Percentiles rank a stretch among this genome's conserved stretches.
These are phyloP conservation scores for Mycena galopus DNA, from an alignment of 768 basidiomycete genomes.

Conservation along the genomic window DNA sequence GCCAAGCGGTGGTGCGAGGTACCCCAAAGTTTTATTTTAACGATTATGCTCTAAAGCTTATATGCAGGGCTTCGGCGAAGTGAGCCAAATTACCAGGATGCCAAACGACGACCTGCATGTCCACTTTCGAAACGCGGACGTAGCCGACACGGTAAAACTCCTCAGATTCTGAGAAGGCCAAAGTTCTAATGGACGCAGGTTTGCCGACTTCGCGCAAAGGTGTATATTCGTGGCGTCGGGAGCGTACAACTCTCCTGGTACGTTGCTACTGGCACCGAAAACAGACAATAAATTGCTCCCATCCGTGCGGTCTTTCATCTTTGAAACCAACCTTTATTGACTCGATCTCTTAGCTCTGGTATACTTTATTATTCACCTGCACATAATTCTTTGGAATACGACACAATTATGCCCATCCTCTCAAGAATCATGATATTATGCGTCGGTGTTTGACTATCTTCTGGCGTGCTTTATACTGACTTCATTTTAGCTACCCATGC, in stretches of 20 bases:
- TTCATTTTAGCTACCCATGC: constrained; percentile 17
- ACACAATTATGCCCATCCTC: constrained; percentile 33
- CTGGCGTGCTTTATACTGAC: not conserved
- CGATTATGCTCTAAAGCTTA: constrained; percentile 14
- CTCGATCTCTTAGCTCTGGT: constrained; percentile 5
- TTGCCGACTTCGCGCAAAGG: constrained; percentile 82
- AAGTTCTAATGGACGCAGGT: no score
- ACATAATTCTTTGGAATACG: constrained; percentile 34
- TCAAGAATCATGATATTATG: constrained; percentile 35
- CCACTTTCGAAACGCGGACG: constrained; percentile 79
- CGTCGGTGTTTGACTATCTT: constrained; percentile 9
- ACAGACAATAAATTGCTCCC: constrained; percentile 51
- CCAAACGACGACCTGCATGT: constrained; percentile 86
- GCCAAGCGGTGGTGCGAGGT: constrained; percentile 86
- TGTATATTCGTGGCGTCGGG: constrained; percentile 80
- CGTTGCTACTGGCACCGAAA: constrained; percentile 53
- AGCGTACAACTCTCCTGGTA: constrained; percentile 85
- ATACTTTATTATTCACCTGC: constrained; percentile 26
- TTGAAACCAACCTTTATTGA: not conserved
- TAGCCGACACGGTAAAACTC: constrained; percentile 77
- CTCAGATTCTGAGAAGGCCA: constrained; percentile 12
- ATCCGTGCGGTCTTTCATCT: not conserved
- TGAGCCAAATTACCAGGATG: constrained; percentile 78
- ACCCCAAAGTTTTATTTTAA: constrained; percentile 19
- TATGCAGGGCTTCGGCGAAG: constrained; percentile 79